Evolutionary conservation across 2,329 filamentous ascomycete species (phyloP).

Genomic region (Chalaropsis thielavioides): DNA sequence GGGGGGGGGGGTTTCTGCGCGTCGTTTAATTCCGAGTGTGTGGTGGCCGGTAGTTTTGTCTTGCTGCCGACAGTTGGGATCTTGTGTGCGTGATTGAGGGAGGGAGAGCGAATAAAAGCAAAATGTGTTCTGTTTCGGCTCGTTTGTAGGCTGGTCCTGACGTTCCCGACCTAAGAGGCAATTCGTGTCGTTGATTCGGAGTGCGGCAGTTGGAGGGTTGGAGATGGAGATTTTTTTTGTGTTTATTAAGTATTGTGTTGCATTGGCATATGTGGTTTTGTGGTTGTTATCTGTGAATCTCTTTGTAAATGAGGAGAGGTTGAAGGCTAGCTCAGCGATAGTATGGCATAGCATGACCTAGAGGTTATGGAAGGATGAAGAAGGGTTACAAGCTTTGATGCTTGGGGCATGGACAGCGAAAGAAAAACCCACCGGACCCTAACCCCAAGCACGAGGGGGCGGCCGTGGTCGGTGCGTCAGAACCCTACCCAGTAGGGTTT

Average conservation of each 20-base stretch:
- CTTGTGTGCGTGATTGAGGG: not conserved
- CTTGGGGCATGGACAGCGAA: not conserved
- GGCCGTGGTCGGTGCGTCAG: too few relatives aligned
- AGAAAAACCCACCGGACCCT: not conserved
- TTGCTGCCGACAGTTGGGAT: not conserved
- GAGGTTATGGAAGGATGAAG: slow-evolving; percentile 2
- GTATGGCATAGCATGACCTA: not conserved
- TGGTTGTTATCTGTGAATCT: slow-evolving; percentile 1
- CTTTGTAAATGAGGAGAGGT: slow-evolving; percentile 6
- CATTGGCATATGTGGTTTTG: not conserved
- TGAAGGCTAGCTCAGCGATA: slow-evolving; percentile 3
- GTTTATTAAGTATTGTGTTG: not conserved
- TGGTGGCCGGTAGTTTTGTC: not conserved
- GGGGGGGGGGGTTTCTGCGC: not conserved
- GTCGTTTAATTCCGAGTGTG: not conserved
- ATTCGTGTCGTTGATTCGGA: not conserved
- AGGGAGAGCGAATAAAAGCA: slow-evolving; percentile 5
- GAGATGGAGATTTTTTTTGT: not conserved
- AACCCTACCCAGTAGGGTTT: too few relatives aligned
- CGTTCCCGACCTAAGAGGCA: not conserved
- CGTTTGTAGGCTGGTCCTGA: not conserved
- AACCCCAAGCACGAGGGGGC: not conserved
- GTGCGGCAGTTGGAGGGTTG: not conserved
- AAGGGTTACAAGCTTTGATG: slow-evolving; percentile 3
- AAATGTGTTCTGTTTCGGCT: slow-evolving; percentile 4